A percentile compares a stretch with the other conserved stretches of the same genome.
These are phyloP conservation scores for Geotrichum klebahnii DNA, from an alignment of 1,139 yeast species.

Conservation along the genomic window DNA sequence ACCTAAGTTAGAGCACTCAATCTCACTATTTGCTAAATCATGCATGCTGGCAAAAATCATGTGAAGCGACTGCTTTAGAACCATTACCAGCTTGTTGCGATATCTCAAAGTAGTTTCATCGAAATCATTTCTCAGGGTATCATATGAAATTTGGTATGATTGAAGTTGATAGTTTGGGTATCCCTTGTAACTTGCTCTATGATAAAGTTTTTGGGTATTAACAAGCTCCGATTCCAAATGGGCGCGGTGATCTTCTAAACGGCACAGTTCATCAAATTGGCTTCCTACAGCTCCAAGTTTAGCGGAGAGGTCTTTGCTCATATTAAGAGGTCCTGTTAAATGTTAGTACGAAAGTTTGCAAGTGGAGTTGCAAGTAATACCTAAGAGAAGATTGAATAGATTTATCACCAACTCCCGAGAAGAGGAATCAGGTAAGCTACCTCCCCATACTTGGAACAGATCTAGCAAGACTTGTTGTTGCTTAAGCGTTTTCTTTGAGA, in stretches of 20 bases:
- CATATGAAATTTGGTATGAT: slow-evolving; percentile 20
- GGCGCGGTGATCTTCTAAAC: slow-evolving; percentile 17
- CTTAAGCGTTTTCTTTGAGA: slow-evolving; percentile 11
- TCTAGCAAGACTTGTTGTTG: slow-evolving; percentile 17
- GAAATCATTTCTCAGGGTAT: slow-evolving; percentile 17
- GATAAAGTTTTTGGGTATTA: slow-evolving; percentile 20
- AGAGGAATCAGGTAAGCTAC: slow-evolving; percentile 20
- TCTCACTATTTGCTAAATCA: slow-evolving; percentile 18
- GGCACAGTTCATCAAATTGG: slow-evolving; percentile 18
- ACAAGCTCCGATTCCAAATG: slow-evolving; percentile 20
- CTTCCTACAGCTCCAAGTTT: slow-evolving; percentile 15
- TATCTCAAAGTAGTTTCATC: slow-evolving; percentile 21
- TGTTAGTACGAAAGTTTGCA: neutral
- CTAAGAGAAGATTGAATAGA: slow-evolving; percentile 16
- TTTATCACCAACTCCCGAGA: slow-evolving; percentile 20
- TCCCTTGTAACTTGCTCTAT: slow-evolving; percentile 22
- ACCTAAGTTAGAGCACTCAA: slow-evolving; percentile 18
- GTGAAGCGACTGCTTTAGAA: slow-evolving; percentile 20
- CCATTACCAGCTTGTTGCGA: slow-evolving; percentile 19
- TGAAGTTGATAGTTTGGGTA: slow-evolving; percentile 20
- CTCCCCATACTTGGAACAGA: slow-evolving; percentile 17
- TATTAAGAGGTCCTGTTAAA: slow-evolving; percentile 13
- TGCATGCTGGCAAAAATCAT: slow-evolving; percentile 19
- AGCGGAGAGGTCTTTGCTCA: slow-evolving; percentile 17
- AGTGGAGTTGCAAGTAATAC: neutral